These are phyloP conservation scores for Arabidopsis arenosa DNA, from an alignment of 345 rosid genomes.

Conservation along the genomic window DNA sequence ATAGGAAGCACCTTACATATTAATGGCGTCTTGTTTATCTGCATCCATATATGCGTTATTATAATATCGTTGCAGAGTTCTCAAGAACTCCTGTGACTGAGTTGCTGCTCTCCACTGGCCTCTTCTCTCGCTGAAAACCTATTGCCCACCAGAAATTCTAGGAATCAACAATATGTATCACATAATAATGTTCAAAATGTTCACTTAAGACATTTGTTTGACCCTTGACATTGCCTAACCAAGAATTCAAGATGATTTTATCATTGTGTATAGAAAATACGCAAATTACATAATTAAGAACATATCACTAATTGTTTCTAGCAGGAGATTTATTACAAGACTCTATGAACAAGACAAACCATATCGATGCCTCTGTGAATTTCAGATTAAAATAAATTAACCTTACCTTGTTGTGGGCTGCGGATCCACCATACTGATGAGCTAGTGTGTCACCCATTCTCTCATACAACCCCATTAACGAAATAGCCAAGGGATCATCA, in stretches of 20 bases:
- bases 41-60: conserved; percentile 93
- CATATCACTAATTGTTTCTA: neutral
- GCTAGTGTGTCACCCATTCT: conserved; percentile 93
- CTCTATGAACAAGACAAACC: conserved; percentile 15
- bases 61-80: conserved; percentile 91
- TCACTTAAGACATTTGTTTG: neutral
- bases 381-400: neutral
- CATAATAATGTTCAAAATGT: neutral
- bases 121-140: conserved; percentile 91
- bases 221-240: neutral
- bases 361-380: neutral
- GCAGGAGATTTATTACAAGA: neutral
- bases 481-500: conserved; percentile 72
- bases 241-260: neutral
- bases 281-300: conserved; percentile 13
- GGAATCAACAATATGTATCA: conserved; percentile 19
- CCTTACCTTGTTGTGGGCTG: conserved; percentile 86
- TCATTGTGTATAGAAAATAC: neutral
- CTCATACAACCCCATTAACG: conserved; percentile 83
- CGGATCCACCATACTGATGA: conserved; percentile 86
- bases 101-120: conserved; percentile 97
- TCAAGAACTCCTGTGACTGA: conserved; percentile 94
- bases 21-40: conserved; percentile 86
- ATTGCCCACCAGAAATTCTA: conserved; percentile 35
- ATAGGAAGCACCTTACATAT: conserved; percentile 63